These are phyloP conservation scores for Ogataea degrootiae DNA, from an alignment of 805 yeast species.

Conservation along the genomic window DNA sequence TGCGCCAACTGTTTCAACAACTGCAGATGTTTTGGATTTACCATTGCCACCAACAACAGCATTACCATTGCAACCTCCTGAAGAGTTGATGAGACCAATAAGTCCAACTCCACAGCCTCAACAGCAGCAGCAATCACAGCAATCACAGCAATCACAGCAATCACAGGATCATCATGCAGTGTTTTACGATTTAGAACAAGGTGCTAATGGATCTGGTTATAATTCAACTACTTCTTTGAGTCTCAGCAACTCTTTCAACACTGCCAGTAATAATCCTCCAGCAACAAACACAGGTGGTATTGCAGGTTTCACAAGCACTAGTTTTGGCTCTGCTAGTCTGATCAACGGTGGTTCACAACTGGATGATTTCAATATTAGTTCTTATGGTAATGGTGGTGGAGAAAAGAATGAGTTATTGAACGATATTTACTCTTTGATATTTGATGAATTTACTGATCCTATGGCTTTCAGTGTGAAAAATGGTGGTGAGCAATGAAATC, in stretches of 20 bases:
- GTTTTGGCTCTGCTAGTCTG: background rate
- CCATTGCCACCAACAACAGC: slow-evolving; percentile 2
- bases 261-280: background rate
- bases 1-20: slow-evolving; percentile 1
- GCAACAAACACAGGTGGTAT: background rate
- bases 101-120: background rate
- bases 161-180: background rate
- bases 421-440: slow-evolving; percentile 42
- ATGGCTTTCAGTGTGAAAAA: slow-evolving; percentile 25
- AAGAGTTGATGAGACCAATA: background rate
- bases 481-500: background rate
- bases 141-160: too few relatives aligned
- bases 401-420: slow-evolving; percentile 30
- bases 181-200: slow-evolving; percentile 10
- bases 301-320: background rate
- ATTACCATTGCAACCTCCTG: background rate
- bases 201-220: slow-evolving; percentile 1
- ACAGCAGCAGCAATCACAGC: background rate
- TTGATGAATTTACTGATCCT: slow-evolving; percentile 39
- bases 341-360: background rate
- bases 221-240: slow-evolving; percentile 2
- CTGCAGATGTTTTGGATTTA: background rate
- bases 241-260: background rate
- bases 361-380: background rate
- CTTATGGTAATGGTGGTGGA: background rate